Percentiles rank a stretch among this genome's conserved stretches.
phyloP scores from a whole-genome alignment of 2,329 filamentous ascomycete genomes.

The Bipolaris victoriae region DNA sequence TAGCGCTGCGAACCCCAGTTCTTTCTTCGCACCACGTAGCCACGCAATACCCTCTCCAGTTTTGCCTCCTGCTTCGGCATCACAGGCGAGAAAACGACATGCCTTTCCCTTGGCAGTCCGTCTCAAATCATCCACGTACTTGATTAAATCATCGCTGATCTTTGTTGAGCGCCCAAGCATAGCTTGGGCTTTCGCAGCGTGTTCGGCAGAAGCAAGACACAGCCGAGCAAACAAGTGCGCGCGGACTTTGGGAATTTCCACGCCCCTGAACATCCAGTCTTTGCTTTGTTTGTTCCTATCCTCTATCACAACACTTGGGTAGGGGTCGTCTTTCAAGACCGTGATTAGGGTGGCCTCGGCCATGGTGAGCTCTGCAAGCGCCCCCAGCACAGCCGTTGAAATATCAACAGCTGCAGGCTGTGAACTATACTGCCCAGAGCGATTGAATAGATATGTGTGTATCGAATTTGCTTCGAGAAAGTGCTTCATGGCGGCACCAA shows the following conservation, averaged over 20 bases:
- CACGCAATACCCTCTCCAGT: constrained; percentile 87
- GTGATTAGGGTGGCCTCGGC: constrained; percentile 90
- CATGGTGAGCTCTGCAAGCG: constrained; percentile 67
- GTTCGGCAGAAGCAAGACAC: constrained; percentile 86
- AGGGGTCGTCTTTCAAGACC: constrained; percentile 93
- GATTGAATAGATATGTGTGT: constrained; percentile 71
- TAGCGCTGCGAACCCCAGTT: constrained; percentile 67
- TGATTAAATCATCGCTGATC: constrained; percentile 69
- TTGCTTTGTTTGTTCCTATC: constrained; percentile 80
- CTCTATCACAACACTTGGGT: constrained; percentile 81
- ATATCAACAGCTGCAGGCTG: constrained; percentile 50
- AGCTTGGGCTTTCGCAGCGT: constrained; percentile 74
- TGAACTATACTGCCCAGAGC: constrained; percentile 54
- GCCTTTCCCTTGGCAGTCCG: constrained; percentile 81
- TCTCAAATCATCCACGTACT: constrained; percentile 77
- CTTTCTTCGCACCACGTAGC: constrained; percentile 76
- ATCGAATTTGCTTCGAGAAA: constrained; percentile 80
- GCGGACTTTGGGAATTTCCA: constrained; percentile 85
- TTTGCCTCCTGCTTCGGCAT: constrained; percentile 81
- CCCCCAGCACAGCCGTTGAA: constrained; percentile 52
- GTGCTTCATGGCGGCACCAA: constrained; percentile 76
- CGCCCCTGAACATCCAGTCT: constrained; percentile 96
- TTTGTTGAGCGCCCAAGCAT: constrained; percentile 53
- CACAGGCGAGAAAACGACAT: constrained; percentile 87
- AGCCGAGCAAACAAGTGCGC: constrained; percentile 86